Conservation (phyloP, 2,329 filamentous ascomycete genomes). For the Fusarium sp. region DNA sequence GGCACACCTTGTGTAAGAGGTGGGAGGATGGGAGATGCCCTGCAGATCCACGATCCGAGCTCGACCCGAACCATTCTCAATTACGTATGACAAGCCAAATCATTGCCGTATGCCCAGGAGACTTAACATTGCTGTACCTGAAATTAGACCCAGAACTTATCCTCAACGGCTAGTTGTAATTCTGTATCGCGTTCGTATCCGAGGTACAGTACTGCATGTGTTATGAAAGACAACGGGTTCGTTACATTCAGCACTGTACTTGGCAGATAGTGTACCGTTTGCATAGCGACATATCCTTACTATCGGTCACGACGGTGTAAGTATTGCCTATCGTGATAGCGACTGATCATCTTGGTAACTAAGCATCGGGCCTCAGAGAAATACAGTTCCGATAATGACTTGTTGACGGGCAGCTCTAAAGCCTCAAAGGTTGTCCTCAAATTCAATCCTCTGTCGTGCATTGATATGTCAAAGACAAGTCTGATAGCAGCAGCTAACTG, state of each 20-base stretch:
- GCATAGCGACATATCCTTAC: not conserved
- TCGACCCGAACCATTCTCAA: not conserved
- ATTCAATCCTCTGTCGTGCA: too few species aligned
- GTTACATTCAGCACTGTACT: not conserved
- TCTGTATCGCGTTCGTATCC: not conserved
- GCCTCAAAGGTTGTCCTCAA: too few species aligned
- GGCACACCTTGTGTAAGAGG: not conserved
- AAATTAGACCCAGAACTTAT: not conserved
- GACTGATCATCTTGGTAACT: not conserved
- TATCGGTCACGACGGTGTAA: not conserved
- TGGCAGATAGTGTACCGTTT: not conserved
- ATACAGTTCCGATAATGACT: not conserved
- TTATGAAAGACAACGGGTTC: not conserved
- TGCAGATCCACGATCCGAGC: slow-evolving; percentile 2
- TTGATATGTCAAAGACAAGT: too few species aligned
- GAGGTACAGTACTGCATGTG: not conserved
- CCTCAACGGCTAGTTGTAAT: not conserved
- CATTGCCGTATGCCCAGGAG: not conserved
- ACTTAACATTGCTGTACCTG: not conserved
- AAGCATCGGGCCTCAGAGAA: not conserved
- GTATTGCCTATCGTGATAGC: not conserved
- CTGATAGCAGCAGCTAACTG: too few species aligned
- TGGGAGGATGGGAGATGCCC: not conserved
- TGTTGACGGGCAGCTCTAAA: not conserved
- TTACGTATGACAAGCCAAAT: slow-evolving; percentile 6